Percentiles rank a stretch among this genome's conserved stretches.
phyloP scores from a whole-genome alignment of 129 eudicot genomes.

The Centaurea solstitialis region DNA sequence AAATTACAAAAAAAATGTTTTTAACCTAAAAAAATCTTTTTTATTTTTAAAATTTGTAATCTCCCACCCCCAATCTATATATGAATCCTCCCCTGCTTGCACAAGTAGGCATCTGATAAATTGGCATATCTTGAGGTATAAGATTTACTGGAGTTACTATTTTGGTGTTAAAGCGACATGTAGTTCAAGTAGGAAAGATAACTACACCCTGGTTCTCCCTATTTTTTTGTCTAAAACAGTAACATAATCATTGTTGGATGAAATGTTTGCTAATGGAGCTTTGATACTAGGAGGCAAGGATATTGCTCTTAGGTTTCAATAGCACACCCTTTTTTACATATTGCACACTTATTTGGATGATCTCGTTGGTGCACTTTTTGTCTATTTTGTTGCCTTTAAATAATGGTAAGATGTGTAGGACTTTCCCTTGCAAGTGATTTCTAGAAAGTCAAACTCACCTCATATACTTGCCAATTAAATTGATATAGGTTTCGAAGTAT shows the following conservation, averaged over 20 bases:
- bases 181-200: neutral
- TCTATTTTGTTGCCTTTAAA: neutral
- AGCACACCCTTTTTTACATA: neutral
- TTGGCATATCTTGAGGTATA: neutral
- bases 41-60: no score
- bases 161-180: neutral
- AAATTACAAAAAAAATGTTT: no score
- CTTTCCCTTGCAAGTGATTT: neutral
- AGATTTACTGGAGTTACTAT: neutral
- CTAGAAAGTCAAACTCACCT: neutral
- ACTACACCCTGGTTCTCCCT: neutral
- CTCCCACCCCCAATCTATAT: no score
- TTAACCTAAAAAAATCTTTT: no score
- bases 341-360: neutral
- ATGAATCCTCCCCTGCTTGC: neutral
- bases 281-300: neutral
- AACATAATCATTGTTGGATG: neutral
- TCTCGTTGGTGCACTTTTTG: neutral
- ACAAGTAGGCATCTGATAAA: neutral
- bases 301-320: neutral
- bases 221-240: neutral
- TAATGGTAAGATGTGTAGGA: neutral
- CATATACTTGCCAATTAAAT: slow-evolving; percentile 6
- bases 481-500: slow-evolving; percentile 60
- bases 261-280: neutral